phyloP scores from a whole-genome alignment of 108 stramenopile species.

The Cyclotella distinguenda region DNA sequence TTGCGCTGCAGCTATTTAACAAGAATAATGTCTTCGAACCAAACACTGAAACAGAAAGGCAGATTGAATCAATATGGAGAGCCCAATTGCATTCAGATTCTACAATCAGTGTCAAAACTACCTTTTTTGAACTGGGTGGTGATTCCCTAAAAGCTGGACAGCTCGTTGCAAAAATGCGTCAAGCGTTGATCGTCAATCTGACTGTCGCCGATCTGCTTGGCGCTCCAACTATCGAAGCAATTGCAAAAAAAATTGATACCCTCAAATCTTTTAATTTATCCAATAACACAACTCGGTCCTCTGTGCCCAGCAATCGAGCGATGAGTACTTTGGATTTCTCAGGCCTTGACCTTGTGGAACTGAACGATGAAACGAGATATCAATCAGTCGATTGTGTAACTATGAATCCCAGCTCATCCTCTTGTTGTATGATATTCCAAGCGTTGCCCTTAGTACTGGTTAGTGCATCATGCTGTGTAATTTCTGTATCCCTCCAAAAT shows the following conservation, averaged over 20 bases:
- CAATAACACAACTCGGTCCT: too few species aligned
- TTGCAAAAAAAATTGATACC: background rate
- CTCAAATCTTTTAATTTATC: background rate
- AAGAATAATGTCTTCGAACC: background rate
- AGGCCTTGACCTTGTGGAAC: background rate
- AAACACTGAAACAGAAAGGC: background rate
- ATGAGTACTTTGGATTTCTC: background rate
- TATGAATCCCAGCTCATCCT: background rate
- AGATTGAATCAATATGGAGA: background rate
- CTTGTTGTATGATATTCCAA: background rate
- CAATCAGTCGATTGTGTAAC: background rate
- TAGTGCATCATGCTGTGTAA: too few species aligned
- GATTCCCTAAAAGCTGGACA: background rate
- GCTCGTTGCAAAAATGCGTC: background rate
- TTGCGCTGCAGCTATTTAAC: background rate
- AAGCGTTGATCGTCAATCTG: background rate
- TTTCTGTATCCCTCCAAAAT: too few species aligned
- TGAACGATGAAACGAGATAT: background rate
- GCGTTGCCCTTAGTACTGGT: background rate
- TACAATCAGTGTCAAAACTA: background rate
- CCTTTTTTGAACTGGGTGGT: constrained; percentile 4
- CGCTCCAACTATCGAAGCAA: constrained; percentile 1
- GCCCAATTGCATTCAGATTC: background rate
- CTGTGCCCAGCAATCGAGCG: background rate
- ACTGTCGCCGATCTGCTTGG: background rate